Percentiles rank a stretch among this genome's conserved stretches.
phyloP scores from a whole-genome alignment of 139 green algal genomes.

The Monoraphidium neglectum region DNA sequence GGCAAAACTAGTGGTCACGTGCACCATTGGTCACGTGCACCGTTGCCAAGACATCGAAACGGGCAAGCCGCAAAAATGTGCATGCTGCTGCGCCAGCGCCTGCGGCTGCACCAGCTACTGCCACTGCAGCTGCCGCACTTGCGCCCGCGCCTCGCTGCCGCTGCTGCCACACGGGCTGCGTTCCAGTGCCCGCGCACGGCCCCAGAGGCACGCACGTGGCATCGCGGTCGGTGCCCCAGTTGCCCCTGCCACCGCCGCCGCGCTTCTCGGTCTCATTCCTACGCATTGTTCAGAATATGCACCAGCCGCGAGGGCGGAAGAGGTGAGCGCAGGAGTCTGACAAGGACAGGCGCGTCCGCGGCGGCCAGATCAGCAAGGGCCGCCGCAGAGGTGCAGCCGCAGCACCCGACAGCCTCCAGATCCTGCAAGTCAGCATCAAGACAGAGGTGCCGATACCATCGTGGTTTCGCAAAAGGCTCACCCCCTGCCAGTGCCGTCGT shows the following conservation, averaged over 20 bases:
- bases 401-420: too few species aligned
- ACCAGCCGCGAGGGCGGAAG: too few species aligned
- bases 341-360: too few species aligned
- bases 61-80: background rate
- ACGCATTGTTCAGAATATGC: too few species aligned
- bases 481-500: slow-evolving; percentile 80
- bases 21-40: too few species aligned
- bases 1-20: too few species aligned
- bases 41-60: background rate
- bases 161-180: background rate
- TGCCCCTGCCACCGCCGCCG: slow-evolving; percentile 73
- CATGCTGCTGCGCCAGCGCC: background rate
- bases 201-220: background rate
- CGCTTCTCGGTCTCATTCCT: slow-evolving; percentile 85
- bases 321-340: too few species aligned
- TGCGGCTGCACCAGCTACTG: background rate
- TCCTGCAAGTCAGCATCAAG: too few species aligned
- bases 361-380: too few species aligned
- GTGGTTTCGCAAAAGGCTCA: slow-evolving; percentile 40
- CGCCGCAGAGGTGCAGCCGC: background rate
- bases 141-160: too few species aligned
- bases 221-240: slow-evolving; percentile 78
- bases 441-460: too few species aligned
- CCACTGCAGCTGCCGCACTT: background rate
- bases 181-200: background rate